Evolutionary conservation across 1,139 yeast genomes (phyloP), one percentile per base, ranked within the genome.

Genomic region (Pneumocystis canis): DNA sequence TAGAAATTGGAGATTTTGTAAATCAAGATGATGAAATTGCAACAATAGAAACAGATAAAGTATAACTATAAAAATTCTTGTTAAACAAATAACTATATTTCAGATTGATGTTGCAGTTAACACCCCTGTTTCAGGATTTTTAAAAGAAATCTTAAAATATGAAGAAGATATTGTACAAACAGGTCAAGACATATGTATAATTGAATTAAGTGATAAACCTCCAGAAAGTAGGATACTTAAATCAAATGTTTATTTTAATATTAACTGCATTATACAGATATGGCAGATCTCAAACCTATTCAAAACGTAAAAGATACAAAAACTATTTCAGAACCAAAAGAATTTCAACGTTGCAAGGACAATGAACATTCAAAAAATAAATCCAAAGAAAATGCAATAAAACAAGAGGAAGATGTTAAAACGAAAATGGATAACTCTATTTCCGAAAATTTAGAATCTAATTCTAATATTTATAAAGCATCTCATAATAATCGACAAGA

Each of bases 161-260:
- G 87, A 89, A 61, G 98, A 92, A 62, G 96, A 89, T 72, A 92
- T 96, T 63, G 98, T 92, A 66, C 88, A 85, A 71, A 98, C 94
- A 67, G 98, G 97, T 67, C 97, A 92, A 77, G 96, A 89, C 68
- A 79, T 92, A 70, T 82, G 88, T 69, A 85, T 84, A 78, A 85
- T 92, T 68, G 96, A 90, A 78, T 89, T 89, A 69, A 97, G 97
- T 73, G 90, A 79, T 64, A 88, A 85, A 58, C 89, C 92, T 66
- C 85, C 80, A 53, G 88, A 84, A 60, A 85, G 83, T 66, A 82
- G 82, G 62, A 73, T 78, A 62, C 71, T 76, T 63, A 58, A 40
- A 69, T 74, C 54, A 72, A 74, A 70, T 70, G 73, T 57, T 25
- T 9, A 20, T 57, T 28, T 35, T 4, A 20, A 35, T 11, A 9